Conservation (phyloP, 2,329 filamentous ascomycete species). For the Beauveria rudraprayagi region DNA sequence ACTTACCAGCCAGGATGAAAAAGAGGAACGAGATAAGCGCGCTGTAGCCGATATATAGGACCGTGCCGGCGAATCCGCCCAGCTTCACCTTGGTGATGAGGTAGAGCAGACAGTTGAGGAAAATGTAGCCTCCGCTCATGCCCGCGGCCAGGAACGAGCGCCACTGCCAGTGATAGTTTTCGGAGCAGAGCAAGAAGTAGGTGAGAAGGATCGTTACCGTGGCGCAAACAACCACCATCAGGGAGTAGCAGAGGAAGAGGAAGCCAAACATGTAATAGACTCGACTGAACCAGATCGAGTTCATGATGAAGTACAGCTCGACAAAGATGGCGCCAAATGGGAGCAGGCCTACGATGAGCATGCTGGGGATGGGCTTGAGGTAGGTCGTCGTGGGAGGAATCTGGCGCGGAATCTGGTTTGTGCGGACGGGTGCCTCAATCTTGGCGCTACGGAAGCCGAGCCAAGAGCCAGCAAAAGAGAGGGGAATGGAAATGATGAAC, state of each 20-base stretch:
- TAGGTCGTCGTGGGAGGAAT: slow-evolving; percentile 81
- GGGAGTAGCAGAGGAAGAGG: slow-evolving; percentile 91
- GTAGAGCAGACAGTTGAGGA: slow-evolving; percentile 83
- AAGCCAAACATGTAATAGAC: slow-evolving; percentile 99
- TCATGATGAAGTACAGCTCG: slow-evolving; percentile 99
- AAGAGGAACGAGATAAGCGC: slow-evolving; percentile 82
- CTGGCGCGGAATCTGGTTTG: slow-evolving; percentile 96
- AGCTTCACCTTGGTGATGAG: slow-evolving; percentile 84
- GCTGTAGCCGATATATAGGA: slow-evolving; percentile 91
- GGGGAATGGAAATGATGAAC: slow-evolving; percentile 92
- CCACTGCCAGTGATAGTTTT: slow-evolving; percentile 99
- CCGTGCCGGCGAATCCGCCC: slow-evolving; percentile 73
- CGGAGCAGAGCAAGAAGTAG: slow-evolving; percentile 90
- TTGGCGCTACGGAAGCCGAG: slow-evolving; percentile 72
- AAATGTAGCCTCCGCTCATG: slow-evolving; percentile 85
- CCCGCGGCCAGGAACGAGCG: slow-evolving; percentile 86
- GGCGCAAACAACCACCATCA: slow-evolving; percentile 94
- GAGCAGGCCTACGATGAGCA: slow-evolving; percentile 84
- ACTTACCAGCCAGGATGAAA: slow-evolving; percentile 87
- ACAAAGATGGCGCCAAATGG: slow-evolving; percentile 97
- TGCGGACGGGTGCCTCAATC: slow-evolving; percentile 75
- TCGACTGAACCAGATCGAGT: slow-evolving; percentile 95
- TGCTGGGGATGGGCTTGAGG: slow-evolving; percentile 77
- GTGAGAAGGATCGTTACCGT: slow-evolving; percentile 89
- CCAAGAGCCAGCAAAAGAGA: slow-evolving; percentile 88